These are phyloP conservation scores for Galeopsis tetrahit DNA, from an alignment of 257 asterid species.

Conservation along the genomic window DNA sequence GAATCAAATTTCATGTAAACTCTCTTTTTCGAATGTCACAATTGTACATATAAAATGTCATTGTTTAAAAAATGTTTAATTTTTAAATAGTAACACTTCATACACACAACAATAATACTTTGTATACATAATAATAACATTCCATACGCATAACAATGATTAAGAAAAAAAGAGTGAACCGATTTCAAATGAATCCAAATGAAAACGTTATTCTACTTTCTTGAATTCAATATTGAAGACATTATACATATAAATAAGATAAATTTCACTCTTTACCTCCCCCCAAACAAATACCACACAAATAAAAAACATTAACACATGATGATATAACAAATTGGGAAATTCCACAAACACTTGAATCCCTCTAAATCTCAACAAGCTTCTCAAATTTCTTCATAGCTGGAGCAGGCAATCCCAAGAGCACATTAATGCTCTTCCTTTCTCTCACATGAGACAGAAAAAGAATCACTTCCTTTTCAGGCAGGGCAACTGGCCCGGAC, in stretches of 20 bases:
- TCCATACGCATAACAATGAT: too few species aligned
- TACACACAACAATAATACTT: too few species aligned
- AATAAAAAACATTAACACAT: constrained; percentile 3
- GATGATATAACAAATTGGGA: background rate
- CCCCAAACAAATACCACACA: constrained; percentile 16
- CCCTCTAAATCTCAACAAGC: constrained; percentile 49
- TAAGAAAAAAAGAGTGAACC: too few species aligned
- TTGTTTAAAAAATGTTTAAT: too few species aligned
- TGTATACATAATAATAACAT: too few species aligned
- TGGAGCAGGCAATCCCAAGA: constrained; percentile 83
- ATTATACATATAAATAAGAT: background rate
- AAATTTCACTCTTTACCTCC: background rate
- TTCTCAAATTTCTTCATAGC: constrained; percentile 80
- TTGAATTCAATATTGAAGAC: constrained; percentile 8
- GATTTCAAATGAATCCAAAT: too few species aligned
- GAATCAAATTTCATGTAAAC: too few species aligned
- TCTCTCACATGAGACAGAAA: constrained; percentile 82
- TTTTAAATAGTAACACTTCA: too few species aligned
- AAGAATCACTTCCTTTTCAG: constrained; percentile 80
- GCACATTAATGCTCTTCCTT: constrained; percentile 77
- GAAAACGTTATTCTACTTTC: background rate
- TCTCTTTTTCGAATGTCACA: too few species aligned
- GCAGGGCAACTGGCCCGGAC: constrained; percentile 80
- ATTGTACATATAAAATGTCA: too few species aligned
- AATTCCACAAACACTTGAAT: background rate